Base-by-base conservation (phyloP, 1,139 yeast genomes). In the Taphrina flavorubra region DNA sequence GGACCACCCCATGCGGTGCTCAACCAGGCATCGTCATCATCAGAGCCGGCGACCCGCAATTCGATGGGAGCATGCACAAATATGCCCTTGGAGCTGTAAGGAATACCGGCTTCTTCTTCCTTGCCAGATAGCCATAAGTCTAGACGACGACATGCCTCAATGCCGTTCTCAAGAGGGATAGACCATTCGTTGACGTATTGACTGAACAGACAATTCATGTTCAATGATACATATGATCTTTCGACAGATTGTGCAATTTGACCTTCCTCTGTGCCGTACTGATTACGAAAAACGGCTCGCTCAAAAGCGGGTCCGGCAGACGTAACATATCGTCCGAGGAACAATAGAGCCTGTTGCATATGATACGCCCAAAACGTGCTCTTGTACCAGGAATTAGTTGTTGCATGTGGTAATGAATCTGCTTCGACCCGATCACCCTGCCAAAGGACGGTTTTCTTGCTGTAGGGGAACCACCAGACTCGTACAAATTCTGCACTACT, bases 141-240 rank as follows among this genome's bases (percentile, higher is more conserved):
- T 83, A 13, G 89, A 87, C 68, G 57, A 10, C 51, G 49, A 5
- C 65, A 44, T 6, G 71, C 71, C 65, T 87, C 88, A 8, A 87
- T 87, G 10, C 98, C 98, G 70, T 85, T 84, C 39, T 80, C 82
- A 76, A 94, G 81, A 40, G 98, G 98, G 68, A 96, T 86, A 14
- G 94, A 91, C 99, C 99, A 94, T 79, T 94, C 99, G 76, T 92
- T 87, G 68, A 94, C 99, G 79, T 88, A 92, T 78, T 94, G 99
- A 60, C 92, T 87, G 77, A 92, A 94, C 73, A 92, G 81, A 77
- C 99, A 94, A 80, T 94, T 98, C 97, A 94, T 91, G 77, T 91
- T 92, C 75, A 92, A 86, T 1, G 92, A 97, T 72, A 89, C 92
- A 46, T 89, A 92, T 1, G 95, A 88, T 16, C 70, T 59, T 75